Conservation (phyloP, 1,139 yeast genomes). For the Hansenula anomala region DNA sequence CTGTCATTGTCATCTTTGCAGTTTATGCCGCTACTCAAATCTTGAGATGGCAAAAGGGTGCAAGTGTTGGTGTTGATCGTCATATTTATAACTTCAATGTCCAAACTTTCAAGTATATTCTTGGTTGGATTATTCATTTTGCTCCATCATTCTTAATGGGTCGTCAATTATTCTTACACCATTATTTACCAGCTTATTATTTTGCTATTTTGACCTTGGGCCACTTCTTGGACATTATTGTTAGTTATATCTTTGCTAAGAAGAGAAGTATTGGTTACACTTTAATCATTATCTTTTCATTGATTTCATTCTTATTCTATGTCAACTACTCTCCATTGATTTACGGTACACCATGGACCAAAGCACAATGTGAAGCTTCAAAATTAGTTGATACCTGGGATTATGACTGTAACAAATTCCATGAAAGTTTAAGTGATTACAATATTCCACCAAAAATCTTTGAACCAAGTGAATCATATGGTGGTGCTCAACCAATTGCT, state of each 20-base stretch:
- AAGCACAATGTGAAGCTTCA: slow-evolving; percentile 54
- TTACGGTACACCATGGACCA: slow-evolving; percentile 83
- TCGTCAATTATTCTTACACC: slow-evolving; percentile 90
- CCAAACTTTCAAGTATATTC: slow-evolving; percentile 60
- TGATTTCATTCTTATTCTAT: slow-evolving; percentile 52
- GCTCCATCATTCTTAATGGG: slow-evolving; percentile 90
- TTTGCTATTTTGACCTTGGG: slow-evolving; percentile 84
- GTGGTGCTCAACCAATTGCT: background rate
- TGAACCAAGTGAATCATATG: slow-evolving; percentile 2
- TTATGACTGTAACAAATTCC: slow-evolving; percentile 65
- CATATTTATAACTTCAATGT: slow-evolving; percentile 67
- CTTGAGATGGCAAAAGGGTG: slow-evolving; percentile 75
- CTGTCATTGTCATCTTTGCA: slow-evolving; percentile 48
- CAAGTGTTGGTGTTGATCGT: slow-evolving; percentile 40
- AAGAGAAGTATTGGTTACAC: slow-evolving; percentile 39
- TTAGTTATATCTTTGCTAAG: slow-evolving; percentile 40
- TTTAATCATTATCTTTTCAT: slow-evolving; percentile 43
- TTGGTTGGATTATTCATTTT: slow-evolving; percentile 85
- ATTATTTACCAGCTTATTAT: slow-evolving; percentile 86
- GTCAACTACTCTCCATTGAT: slow-evolving; percentile 65
- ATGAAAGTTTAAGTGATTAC: slow-evolving; percentile 35
- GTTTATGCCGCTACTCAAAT: slow-evolving; percentile 50
- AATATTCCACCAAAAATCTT: slow-evolving; percentile 9
- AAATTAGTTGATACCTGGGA: slow-evolving; percentile 73
- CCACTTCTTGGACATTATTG: slow-evolving; percentile 70